Evolutionary conservation across 2,329 filamentous ascomycete species (phyloP), one percentile per base, ranked within the genome.

Genomic region (Paecilomyces dactylethromorphus): DNA sequence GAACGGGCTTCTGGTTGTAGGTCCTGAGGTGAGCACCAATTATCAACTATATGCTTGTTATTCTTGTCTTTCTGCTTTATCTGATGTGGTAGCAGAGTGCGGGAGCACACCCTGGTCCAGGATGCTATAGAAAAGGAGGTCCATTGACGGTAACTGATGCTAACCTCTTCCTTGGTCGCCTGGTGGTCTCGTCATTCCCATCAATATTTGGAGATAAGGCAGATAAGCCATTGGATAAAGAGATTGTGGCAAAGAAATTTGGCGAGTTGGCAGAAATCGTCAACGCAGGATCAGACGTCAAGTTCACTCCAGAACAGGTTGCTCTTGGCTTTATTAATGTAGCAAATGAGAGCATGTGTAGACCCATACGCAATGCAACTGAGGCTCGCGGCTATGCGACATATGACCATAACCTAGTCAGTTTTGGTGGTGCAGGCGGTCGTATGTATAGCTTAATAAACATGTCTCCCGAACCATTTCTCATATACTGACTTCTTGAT

Each of bases 381-480:
- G 92, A 97, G 73, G 92, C 92, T 29, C 91, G 94, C 73, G 92
- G 92, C 0, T 91, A 95, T 64, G 92, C 96, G 70, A 94, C 92
- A 0, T 91, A 90, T 1, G 91, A 90, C 65, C 92, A 97, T 72
- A 82, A 91, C n/a, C 81, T 97, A 39, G 92, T 92, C 0, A 95
- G 91, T 0, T 97, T 97, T 74, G 92, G 92, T 51, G 92, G 92
- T 58, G 92, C 92, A 0, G 92, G 92, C 54, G 92, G 92, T 0
- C 92, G 56, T 58, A 55, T 26, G 56, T 31, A 53, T 26, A 31
- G 11, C 3, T 31, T 26, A 15, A 15, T 8, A 45, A 45, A 45
- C 21, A 15, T 45, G 15, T 6, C 39, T 18, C n/a, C n/a, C 13
- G 3, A 10, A 7, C 4, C n/a, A 31, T 53, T 26, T 15, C 51